Percentiles rank a stretch among this genome's conserved stretches.
phyloP scores from a whole-genome alignment of 352 stramenopile genomes.

The Aphanomyces cochlioides region DNA sequence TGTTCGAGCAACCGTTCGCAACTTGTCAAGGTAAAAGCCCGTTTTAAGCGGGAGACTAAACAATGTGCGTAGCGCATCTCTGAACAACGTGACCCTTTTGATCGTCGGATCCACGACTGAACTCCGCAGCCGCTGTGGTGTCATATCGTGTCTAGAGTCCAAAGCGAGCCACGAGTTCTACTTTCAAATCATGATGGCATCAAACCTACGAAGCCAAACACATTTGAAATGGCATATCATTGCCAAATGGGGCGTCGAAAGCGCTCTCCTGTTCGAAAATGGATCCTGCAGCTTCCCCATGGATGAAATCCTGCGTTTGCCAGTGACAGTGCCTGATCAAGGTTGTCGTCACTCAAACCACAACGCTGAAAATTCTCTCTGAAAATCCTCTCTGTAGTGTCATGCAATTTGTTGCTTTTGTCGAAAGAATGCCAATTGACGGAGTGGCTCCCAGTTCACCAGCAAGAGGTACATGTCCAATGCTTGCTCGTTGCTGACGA shows the following conservation, averaged over 20 bases:
- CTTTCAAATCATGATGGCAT: not conserved
- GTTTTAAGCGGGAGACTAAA: not conserved
- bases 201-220: not conserved
- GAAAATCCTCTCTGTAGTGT: not conserved
- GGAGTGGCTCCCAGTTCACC: not conserved
- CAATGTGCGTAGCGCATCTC: not conserved
- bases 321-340: not conserved
- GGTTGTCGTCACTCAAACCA: not conserved
- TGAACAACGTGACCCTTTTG: not conserved
- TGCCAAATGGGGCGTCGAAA: not conserved
- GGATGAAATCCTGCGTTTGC: not conserved
- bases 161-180: not conserved
- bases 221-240: not conserved
- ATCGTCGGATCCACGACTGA: not conserved
- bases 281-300: not conserved
- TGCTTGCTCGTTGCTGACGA: not conserved
- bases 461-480: not conserved
- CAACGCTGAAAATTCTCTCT: no score
- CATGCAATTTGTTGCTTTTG: not conserved
- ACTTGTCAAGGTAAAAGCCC: not conserved
- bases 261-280: not conserved
- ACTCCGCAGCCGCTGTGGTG: not conserved
- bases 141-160: not conserved
- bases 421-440: slow-evolving; percentile 4
- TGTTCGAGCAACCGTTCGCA: not conserved